Conservation (phyloP, 2,329 filamentous ascomycete species). For the Monilinia fructicola region DNA sequence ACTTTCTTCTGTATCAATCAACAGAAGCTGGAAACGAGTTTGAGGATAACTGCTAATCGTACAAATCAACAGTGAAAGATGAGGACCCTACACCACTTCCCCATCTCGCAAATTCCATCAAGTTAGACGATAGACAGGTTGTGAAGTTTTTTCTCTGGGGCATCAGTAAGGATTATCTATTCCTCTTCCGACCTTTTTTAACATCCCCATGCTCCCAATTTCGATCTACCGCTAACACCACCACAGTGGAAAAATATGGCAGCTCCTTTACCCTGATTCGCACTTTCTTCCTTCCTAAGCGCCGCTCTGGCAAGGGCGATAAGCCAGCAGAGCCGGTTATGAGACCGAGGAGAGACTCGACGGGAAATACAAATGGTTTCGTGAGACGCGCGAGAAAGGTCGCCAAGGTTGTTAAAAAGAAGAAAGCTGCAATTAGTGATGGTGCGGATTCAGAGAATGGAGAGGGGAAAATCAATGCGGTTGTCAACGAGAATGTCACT, state of each 20-base stretch:
- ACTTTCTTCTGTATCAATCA: background rate
- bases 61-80: background rate
- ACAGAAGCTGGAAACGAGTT: background rate
- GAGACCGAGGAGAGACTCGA: background rate
- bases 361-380: constrained; percentile 2
- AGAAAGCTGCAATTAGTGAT: background rate
- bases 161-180: background rate
- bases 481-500: background rate
- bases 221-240: background rate
- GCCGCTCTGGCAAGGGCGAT: background rate
- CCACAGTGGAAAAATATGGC: background rate
- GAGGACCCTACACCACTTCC: background rate
- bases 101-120: background rate
- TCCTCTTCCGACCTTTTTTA: background rate
- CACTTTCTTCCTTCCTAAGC: constrained; percentile 6
- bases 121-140: constrained; percentile 5
- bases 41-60: background rate
- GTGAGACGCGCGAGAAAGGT: background rate
- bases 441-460: background rate
- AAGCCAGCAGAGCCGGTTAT: background rate
- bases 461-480: background rate
- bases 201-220: background rate
- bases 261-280: background rate
- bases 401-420: too few species aligned
- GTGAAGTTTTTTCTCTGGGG: background rate